phyloP scores from a whole-genome alignment of 164 flowering plant genomes.

The Macadamia tetraphylla region DNA sequence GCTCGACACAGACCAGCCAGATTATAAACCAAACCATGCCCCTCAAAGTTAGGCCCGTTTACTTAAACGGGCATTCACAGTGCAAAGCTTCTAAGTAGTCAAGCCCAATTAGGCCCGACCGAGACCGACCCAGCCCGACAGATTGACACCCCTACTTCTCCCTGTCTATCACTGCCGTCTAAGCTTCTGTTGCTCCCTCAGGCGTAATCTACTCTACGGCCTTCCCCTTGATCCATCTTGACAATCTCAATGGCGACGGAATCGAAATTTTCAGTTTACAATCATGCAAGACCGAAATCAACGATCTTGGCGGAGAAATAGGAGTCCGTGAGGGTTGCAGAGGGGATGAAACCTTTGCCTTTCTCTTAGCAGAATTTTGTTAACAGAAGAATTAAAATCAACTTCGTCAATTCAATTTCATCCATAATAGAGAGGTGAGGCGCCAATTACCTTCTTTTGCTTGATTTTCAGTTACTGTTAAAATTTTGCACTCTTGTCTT shows the following conservation, averaged over 20 bases:
- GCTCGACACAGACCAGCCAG: too few relatives aligned
- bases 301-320: constrained; percentile 71
- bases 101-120: too few relatives aligned
- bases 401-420: neutral
- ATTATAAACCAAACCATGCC: too few relatives aligned
- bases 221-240: constrained; percentile 16
- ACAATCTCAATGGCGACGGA: constrained; percentile 18
- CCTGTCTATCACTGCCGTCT: too few relatives aligned
- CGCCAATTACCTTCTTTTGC: neutral
- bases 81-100: too few relatives aligned
- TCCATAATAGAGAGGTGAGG: constrained; percentile 3
- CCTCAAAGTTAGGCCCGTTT: too few relatives aligned
- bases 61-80: too few relatives aligned
- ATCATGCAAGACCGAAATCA: constrained; percentile 76
- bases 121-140: too few relatives aligned
- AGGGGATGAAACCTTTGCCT: neutral
- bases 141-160: too few relatives aligned
- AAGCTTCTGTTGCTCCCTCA: too few relatives aligned
- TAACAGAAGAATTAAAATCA: neutral
- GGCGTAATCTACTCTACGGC: constrained; percentile 3
- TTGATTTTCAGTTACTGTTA: constrained; percentile 7
- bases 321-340: constrained; percentile 43
- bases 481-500: neutral
- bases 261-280: constrained; percentile 34
- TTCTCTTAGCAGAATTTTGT: neutral